Evolutionary conservation across 108 stramenopile species (phyloP).

Genomic region (Aurantiochytrium sp.): DNA sequence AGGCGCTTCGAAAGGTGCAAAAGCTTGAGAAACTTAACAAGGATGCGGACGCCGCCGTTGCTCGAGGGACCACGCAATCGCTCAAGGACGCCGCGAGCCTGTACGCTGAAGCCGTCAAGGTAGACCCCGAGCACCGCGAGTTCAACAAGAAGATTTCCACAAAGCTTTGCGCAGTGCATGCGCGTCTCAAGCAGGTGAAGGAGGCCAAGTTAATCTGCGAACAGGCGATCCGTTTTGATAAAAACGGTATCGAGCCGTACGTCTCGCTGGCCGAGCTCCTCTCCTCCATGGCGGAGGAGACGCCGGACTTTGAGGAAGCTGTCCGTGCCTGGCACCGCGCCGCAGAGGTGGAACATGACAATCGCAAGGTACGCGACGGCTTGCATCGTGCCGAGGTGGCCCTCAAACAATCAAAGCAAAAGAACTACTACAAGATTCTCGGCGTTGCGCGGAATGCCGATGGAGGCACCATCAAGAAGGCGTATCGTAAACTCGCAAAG

Average conservation of each 20-base stretch:
- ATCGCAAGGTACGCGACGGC: slow-evolving; percentile 20
- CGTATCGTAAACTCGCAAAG: slow-evolving; percentile 79
- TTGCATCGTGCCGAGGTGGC: slow-evolving; percentile 40
- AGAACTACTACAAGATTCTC: slow-evolving; percentile 94
- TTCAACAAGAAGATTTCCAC: neutral
- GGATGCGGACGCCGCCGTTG: slow-evolving; percentile 62
- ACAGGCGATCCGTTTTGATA: neutral
- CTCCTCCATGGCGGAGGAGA: neutral
- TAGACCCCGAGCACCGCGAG: neutral
- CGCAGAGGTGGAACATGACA: slow-evolving; percentile 12
- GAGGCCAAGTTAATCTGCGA: neutral
- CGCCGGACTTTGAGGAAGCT: slow-evolving; percentile 20
- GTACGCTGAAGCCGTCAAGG: neutral
- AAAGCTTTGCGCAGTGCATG: neutral
- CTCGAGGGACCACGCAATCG: slow-evolving; percentile 54
- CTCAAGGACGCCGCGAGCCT: slow-evolving; percentile 33
- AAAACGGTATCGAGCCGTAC: neutral
- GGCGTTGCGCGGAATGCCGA: slow-evolving; percentile 72
- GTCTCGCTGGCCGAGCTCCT: neutral
- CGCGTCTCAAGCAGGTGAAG: neutral
- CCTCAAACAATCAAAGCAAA: slow-evolving; percentile 83
- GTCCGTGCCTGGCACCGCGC: slow-evolving; percentile 21
- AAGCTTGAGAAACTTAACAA: slow-evolving; percentile 69
- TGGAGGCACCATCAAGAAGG: slow-evolving; percentile 81
- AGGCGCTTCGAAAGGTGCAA: slow-evolving; percentile 69